Evolutionary conservation across 2,329 filamentous ascomycete genomes (phyloP).

Genomic region (Clonostachys solani): DNA sequence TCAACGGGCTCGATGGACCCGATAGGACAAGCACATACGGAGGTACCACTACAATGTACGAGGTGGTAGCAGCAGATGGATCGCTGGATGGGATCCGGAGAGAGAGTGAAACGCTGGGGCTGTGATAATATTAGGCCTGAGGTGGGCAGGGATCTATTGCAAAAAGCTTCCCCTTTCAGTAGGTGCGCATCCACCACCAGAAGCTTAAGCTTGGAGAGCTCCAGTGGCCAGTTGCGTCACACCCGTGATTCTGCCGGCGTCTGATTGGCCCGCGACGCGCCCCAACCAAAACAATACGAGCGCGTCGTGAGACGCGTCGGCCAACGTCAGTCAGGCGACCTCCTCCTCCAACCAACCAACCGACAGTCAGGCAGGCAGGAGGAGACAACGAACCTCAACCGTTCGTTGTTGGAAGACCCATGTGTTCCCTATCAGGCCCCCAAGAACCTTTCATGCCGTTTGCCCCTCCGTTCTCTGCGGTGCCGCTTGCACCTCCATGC

Average conservation of each 20-base stretch:
- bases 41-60: too few species aligned
- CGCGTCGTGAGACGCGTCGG: slow-evolving; percentile 10
- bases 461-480: too few species aligned
- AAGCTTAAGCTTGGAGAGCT: neutral
- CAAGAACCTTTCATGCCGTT: too few species aligned
- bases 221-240: neutral
- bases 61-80: neutral
- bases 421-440: too few species aligned
- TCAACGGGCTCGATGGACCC: neutral
- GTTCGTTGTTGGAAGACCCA: too few species aligned
- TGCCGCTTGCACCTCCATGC: too few species aligned
- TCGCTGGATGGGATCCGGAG: neutral
- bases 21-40: too few species aligned
- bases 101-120: neutral
- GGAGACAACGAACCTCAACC: too few species aligned
- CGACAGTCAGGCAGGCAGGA: neutral
- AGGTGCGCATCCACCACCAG: too few species aligned
- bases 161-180: too few species aligned
- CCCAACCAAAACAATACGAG: slow-evolving; percentile 13
- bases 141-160: too few species aligned
- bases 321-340: slow-evolving; percentile 4
- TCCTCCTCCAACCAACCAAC: slow-evolving; percentile 2
- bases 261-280: slow-evolving; percentile 13
- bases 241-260: neutral
- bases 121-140: too few species aligned